Evolutionary conservation across 2,329 filamentous ascomycete species (phyloP).

Genomic region (Sordariomycetes sp.): DNA sequence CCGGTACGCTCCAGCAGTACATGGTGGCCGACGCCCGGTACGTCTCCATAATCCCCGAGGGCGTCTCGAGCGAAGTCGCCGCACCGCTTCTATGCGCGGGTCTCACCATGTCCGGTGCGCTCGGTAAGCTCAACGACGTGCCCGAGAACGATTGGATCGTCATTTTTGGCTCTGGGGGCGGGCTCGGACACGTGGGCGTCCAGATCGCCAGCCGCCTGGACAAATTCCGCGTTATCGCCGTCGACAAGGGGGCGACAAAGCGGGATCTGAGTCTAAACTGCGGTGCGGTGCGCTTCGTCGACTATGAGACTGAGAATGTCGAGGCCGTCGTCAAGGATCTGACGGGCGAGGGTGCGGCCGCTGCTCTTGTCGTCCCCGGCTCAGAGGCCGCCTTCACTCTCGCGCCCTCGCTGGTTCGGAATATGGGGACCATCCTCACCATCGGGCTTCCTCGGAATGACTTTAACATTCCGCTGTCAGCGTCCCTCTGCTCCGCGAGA

Average conservation of each 20-base stretch:
- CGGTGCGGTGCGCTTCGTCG: conserved; percentile 15
- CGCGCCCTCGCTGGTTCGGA: conserved; percentile 12
- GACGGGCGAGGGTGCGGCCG: conserved; percentile 14
- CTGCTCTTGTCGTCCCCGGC: conserved; percentile 13
- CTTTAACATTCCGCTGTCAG: conserved; percentile 13
- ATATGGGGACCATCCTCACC: conserved; percentile 12
- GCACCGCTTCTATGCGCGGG: conserved; percentile 18
- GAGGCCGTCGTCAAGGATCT: conserved; percentile 11
- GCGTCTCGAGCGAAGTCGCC: conserved; percentile 10
- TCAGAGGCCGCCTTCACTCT: conserved; percentile 12
- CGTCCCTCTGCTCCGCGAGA: conserved; percentile 11
- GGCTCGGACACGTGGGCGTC: conserved; percentile 18
- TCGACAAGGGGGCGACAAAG: conserved; percentile 13
- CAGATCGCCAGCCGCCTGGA: conserved; percentile 14
- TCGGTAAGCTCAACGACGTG: conserved; percentile 8
- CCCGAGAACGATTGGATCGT: conserved; percentile 15
- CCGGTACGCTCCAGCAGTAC: conserved; percentile 18
- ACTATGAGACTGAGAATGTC: conserved; percentile 11
- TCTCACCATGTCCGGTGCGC: conserved; percentile 16
- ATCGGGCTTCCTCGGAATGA: conserved; percentile 14
- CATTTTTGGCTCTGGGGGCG: conserved; percentile 16
- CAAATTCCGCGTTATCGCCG: conserved; percentile 12
- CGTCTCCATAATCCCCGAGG: conserved; percentile 12
- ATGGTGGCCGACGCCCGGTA: conserved; percentile 15
- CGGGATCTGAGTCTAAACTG: conserved; percentile 10